phyloP scores from a whole-genome alignment of 2,329 filamentous ascomycete species.

The Aureobasidium uvarum region DNA sequence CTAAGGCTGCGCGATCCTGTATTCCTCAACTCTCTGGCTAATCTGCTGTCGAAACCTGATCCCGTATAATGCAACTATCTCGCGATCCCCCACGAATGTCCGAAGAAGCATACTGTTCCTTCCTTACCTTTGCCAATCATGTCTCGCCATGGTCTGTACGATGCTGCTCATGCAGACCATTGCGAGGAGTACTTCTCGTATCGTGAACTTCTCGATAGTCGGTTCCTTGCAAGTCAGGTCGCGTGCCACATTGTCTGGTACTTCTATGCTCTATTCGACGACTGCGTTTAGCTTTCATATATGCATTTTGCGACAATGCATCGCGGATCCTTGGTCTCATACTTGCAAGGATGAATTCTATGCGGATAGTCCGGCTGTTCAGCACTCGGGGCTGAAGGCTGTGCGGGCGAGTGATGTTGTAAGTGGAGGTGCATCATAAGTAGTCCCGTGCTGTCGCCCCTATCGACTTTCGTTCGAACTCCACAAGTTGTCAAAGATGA shows the following conservation, averaged over 20 bases:
- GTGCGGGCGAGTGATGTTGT: not conserved
- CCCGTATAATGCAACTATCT: not conserved
- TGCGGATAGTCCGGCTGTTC: not conserved
- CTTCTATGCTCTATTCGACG: not conserved
- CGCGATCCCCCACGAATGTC: slow-evolving; percentile 17
- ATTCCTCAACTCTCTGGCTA: not conserved
- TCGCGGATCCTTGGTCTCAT: not conserved
- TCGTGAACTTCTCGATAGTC: not conserved
- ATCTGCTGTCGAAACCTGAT: not conserved
- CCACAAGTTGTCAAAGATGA: not conserved
- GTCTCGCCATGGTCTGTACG: not conserved
- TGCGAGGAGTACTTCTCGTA: not conserved
- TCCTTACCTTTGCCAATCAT: not conserved
- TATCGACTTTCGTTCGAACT: not conserved
- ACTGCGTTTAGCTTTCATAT: not conserved
- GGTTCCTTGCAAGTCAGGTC: not conserved
- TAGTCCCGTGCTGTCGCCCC: not conserved
- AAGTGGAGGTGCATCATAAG: not conserved
- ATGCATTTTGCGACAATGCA: not conserved
- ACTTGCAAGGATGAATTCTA: not conserved
- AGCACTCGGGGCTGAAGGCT: no score
- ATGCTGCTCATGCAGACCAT: not conserved
- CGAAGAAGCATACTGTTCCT: not conserved
- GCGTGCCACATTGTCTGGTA: not conserved
- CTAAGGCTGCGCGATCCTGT: not conserved